phyloP scores from a whole-genome alignment of 2,329 filamentous ascomycete genomes.

The Plectosphaerella plurivora region DNA sequence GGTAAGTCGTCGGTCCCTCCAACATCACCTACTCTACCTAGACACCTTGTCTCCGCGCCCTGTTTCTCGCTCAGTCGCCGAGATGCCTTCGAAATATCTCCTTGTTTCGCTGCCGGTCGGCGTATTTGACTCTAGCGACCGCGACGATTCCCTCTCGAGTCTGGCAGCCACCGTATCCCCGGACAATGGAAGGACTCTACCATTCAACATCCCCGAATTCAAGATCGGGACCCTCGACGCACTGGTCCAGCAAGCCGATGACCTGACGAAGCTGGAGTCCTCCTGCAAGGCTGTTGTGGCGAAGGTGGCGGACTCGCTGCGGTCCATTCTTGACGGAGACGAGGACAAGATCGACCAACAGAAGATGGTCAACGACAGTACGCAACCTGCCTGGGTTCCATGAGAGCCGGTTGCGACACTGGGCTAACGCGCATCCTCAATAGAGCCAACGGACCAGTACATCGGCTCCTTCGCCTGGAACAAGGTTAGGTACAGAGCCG shows the following conservation, averaged over 20 bases:
- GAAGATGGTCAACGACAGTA: conserved; percentile 93
- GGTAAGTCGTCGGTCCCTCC: too few species aligned
- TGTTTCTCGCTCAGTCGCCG: background rate
- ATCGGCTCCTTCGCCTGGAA: conserved; percentile 90
- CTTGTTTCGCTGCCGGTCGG: conserved; percentile 87
- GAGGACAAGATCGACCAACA: conserved; percentile 79
- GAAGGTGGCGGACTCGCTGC: conserved; percentile 85
- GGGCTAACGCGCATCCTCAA: background rate
- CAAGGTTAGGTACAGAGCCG: conserved; percentile 92
- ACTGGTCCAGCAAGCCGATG: conserved; percentile 92
- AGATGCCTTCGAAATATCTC: conserved; percentile 65
- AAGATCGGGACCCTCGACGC: conserved; percentile 97
- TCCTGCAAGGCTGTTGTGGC: conserved; percentile 76
- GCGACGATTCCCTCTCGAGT: conserved; percentile 74
- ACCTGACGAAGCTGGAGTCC: conserved; percentile 80
- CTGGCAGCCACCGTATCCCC: conserved; percentile 67
- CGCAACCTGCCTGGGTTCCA: conserved; percentile 23
- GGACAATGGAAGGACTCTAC: conserved; percentile 71
- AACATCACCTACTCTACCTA: too few species aligned
- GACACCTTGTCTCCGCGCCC: too few species aligned
- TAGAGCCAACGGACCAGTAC: conserved; percentile 95
- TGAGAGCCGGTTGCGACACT: background rate
- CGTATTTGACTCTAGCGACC: conserved; percentile 75
- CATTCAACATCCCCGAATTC: conserved; percentile 86
- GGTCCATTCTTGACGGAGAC: conserved; percentile 76